phyloP scores from a whole-genome alignment of 2,329 filamentous ascomycete species.

The Aureobasidium sp. region DNA sequence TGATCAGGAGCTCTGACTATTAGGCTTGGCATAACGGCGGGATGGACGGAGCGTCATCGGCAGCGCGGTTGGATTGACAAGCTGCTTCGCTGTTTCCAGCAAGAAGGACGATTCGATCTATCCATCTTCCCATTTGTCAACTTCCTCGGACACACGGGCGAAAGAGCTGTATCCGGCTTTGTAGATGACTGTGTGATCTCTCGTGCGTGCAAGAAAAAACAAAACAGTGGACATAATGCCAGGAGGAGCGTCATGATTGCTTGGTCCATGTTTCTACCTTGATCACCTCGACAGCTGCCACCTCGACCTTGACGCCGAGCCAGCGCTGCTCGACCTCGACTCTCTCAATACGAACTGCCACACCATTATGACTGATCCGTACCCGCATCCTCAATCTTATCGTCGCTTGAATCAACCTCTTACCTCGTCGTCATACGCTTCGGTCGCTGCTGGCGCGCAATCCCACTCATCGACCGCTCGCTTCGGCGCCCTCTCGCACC shows the following conservation, averaged over 20 bases:
- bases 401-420: constrained; percentile 25
- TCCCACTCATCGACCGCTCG: constrained; percentile 23
- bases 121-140: background rate
- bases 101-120: background rate
- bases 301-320: background rate
- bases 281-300: constrained; percentile 3
- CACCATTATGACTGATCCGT: constrained; percentile 35
- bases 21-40: background rate
- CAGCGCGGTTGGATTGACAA: background rate
- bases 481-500: constrained; percentile 44
- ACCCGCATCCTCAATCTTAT: constrained; percentile 26
- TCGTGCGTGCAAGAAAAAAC: background rate
- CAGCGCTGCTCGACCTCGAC: background rate
- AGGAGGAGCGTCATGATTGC: constrained; percentile 3
- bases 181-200: background rate
- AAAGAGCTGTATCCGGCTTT: background rate
- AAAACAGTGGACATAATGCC: background rate
- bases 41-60: background rate
- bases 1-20: background rate
- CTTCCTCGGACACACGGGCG: background rate
- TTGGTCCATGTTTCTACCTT: constrained; percentile 4
- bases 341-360: background rate
- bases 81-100: background rate
- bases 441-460: constrained; percentile 41
- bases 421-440: constrained; percentile 44